Percentiles rank a stretch among this genome's conserved stretches.
Evolutionary conservation across 2,329 filamentous ascomycete species (phyloP).

Genomic region (Trichoderma arundinaceum): DNA sequence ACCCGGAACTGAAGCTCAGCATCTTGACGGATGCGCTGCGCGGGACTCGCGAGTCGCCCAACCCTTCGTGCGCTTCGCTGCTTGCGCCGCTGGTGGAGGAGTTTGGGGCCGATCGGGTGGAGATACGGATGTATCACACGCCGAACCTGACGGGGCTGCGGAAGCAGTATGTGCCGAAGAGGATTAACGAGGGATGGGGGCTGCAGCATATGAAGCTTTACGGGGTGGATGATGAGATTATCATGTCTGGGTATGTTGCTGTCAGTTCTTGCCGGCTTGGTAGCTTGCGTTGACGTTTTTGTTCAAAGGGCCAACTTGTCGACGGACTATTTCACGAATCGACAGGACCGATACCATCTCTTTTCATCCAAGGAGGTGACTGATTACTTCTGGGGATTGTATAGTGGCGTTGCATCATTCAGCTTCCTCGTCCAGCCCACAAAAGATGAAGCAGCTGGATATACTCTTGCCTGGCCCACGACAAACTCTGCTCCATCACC

Average conservation of each 20-base stretch:
- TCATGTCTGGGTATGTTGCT: conserved; percentile 76
- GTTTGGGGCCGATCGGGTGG: conserved; percentile 82
- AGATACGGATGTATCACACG: conserved; percentile 97
- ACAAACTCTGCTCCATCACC: conserved; percentile 78
- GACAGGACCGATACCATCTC: conserved; percentile 92
- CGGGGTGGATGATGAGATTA: conserved; percentile 91
- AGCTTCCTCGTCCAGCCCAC: conserved; percentile 80
- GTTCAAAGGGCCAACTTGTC: conserved; percentile 78
- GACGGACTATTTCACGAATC: conserved; percentile 92
- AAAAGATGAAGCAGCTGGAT: conserved; percentile 58
- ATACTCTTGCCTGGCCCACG: conserved; percentile 73
- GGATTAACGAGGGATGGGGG: conserved; percentile 98
- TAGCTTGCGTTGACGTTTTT: conserved; percentile 2
- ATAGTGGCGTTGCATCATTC: conserved; percentile 76
- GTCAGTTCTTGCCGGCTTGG: background rate
- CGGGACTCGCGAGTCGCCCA: conserved; percentile 87
- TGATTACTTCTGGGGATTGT: conserved; percentile 80
- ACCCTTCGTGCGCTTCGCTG: conserved; percentile 85
- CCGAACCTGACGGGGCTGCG: conserved; percentile 88
- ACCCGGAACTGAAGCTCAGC: conserved; percentile 79
- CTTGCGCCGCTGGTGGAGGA: conserved; percentile 82
- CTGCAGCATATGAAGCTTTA: conserved; percentile 99
- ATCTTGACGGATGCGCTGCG: conserved; percentile 90
- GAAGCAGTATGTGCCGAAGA: conserved; percentile 81
- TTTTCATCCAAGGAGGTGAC: conserved; percentile 81